A percentile compares a stretch with the other conserved stretches of the same genome.
These are phyloP conservation scores for Cutaneotrichosporon sp. DNA, from an alignment of 1,284 basidiomycete genomes.

Conservation along the genomic window DNA sequence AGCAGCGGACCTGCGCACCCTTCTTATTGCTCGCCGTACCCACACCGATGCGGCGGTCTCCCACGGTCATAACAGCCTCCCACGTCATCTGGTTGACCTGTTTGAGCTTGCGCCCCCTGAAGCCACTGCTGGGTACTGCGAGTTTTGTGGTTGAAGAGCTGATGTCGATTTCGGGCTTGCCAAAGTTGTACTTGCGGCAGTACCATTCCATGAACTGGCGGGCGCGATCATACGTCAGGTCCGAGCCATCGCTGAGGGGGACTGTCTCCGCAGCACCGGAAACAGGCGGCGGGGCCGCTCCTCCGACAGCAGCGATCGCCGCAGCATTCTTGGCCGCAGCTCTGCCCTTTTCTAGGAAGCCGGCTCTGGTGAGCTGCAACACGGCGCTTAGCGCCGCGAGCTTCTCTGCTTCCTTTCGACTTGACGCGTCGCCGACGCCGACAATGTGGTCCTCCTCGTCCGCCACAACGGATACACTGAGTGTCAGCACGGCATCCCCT, in stretches of 20 bases:
- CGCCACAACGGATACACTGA: conserved; percentile 35
- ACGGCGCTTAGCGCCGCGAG: conserved; percentile 68
- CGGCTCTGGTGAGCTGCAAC: conserved; percentile 61
- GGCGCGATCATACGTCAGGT: conserved; percentile 68
- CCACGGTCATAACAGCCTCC: conserved; percentile 79
- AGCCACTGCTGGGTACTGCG: neutral
- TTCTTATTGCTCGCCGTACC: conserved; percentile 71
- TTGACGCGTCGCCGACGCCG: conserved; percentile 60
- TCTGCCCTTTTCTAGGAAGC: conserved; percentile 46
- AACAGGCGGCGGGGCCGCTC: conserved; percentile 14
- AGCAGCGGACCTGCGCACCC: conserved; percentile 65
- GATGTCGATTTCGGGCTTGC: conserved; percentile 71
- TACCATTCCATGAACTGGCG: conserved; percentile 94
- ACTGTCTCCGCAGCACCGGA: conserved; percentile 13
- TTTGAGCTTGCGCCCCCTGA: conserved; percentile 9
- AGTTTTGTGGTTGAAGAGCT: conserved; percentile 27
- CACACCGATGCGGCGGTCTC: conserved; percentile 72
- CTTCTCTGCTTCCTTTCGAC: conserved; percentile 66
- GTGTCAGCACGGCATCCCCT: neutral
- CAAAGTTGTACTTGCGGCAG: conserved; percentile 73
- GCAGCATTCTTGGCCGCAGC: conserved; percentile 7
- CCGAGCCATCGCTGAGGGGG: conserved; percentile 61
- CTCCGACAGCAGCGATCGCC: conserved; percentile 2
- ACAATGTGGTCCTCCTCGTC: conserved; percentile 33
- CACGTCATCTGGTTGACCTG: conserved; percentile 52